Base-by-base conservation (phyloP, 495 filamentous ascomycete genomes). In the Aspergillus conjunctus region DNA sequence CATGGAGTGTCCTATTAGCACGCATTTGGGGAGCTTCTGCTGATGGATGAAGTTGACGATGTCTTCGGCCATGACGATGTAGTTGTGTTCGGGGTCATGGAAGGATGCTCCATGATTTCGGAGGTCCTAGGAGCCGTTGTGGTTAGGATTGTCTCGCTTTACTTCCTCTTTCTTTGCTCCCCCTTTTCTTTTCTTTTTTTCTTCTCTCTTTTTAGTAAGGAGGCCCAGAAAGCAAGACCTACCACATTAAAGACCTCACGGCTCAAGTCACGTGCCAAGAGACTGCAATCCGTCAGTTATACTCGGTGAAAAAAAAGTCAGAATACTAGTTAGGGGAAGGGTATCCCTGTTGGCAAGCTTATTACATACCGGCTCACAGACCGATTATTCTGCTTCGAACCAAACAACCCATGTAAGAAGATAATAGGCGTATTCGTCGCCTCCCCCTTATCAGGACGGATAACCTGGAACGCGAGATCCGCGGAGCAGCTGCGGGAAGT, bases 1-100 rank as follows among this genome's bases (percentile, higher is more conserved):
- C 90, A 98, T 98, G 1, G 93, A 97, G 77, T 98, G 94, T 0
- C 94, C 94, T 66, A 98, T 92, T 7, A 98, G 75, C 0, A 90
- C 90, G 2, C 85, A 77, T 30, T 88, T 77, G 37, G 82, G 77
- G 32, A 98, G 79, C 3, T 81, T 81, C 72, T 95, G 89, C 54
- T 90, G 73, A 1, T 82, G 62, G 56, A 98, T 88, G 73, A 98
- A 98, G 58, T 84, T 78, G 53, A 87, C 85, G 8, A 97, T 85
- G 66, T 98, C 94, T 55, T 89, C 87, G 4, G 93, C 91, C 86
- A 98, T 94, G 49, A 85, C 81, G 30, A 77, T 73, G 74, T 98
- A 98, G 77, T 92, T 88, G 69, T 98, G 94, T 10, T 78, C 79
- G 14, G 77, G 77, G 61, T 86, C 72, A 71, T 97, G 93, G 14